phyloP scores from a whole-genome alignment of 768 basidiomycete genomes.

The Daedaleopsis nitida region DNA sequence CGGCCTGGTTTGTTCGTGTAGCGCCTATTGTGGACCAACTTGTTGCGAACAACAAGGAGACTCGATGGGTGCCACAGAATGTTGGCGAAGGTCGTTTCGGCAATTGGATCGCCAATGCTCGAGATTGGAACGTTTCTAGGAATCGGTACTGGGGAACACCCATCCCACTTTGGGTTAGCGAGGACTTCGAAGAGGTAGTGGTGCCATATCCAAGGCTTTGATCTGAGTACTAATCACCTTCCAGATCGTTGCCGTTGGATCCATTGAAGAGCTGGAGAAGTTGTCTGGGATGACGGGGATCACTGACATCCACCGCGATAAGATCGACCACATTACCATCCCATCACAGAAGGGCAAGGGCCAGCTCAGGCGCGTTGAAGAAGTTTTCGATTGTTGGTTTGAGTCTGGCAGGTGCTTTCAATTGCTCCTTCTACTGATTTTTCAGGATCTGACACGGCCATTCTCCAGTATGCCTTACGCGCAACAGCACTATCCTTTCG shows the following conservation, averaged over 20 bases:
- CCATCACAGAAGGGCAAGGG: constrained; percentile 91
- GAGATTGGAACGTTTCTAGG: constrained; percentile 99
- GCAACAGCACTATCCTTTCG: constrained; percentile 96
- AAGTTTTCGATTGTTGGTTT: constrained; percentile 99
- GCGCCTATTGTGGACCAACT: constrained; percentile 83
- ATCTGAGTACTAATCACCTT: neutral
- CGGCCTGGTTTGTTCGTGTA: constrained; percentile 94
- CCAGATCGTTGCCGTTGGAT: constrained; percentile 83
- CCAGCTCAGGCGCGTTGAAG: constrained; percentile 83
- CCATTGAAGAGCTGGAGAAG: constrained; percentile 83
- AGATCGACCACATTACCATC: constrained; percentile 95
- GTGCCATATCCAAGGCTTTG: neutral
- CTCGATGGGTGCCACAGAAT: constrained; percentile 92
- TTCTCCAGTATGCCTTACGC: constrained; percentile 92
- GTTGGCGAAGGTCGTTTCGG: constrained; percentile 94
- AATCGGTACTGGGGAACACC: constrained; percentile 99
- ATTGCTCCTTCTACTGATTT: no score
- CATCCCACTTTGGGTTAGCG: constrained; percentile 93
- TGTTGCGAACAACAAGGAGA: constrained; percentile 86
- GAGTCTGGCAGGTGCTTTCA: constrained; percentile 89
- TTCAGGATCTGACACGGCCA: neutral
- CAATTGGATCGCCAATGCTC: constrained; percentile 97
- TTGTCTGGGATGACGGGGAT: constrained; percentile 85
- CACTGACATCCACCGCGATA: constrained; percentile 90
- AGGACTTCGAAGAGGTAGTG: constrained; percentile 85